Percentiles rank a stretch among this genome's conserved stretches.
Evolutionary conservation across 208 protist genomes (phyloP).

Genomic region (Wallacemonas rigidus): DNA sequence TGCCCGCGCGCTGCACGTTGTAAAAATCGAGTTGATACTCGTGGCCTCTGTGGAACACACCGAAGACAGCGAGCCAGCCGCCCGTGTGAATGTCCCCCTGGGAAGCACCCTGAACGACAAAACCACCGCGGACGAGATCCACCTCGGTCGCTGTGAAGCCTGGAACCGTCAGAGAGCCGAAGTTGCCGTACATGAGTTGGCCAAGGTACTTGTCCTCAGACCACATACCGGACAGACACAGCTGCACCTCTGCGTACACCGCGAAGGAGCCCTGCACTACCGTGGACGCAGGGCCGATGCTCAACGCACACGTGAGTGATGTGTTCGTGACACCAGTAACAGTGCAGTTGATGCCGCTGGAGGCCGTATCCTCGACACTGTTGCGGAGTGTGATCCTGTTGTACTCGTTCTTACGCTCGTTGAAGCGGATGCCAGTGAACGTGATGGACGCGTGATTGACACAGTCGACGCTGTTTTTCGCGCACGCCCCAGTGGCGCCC

Average conservation of each 20-base stretch:
- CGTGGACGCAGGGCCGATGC: not conserved
- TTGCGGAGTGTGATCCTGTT: constrained; percentile 34
- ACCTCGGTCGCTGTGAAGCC: constrained; percentile 8
- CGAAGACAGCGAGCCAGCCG: constrained; percentile 24
- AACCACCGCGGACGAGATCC: constrained; percentile 13
- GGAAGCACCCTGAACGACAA: constrained; percentile 24
- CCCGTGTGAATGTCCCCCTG: constrained; percentile 21
- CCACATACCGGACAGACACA: constrained; percentile 33
- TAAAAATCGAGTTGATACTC: constrained; percentile 33
- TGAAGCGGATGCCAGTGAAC: constrained; percentile 35
- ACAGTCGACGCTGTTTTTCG: constrained; percentile 29
- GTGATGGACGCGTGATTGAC: constrained; percentile 24
- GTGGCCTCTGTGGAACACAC: constrained; percentile 25
- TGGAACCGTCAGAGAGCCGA: not conserved
- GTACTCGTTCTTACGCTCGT: constrained; percentile 23
- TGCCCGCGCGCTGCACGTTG: constrained; percentile 23
- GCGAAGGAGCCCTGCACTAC: constrained; percentile 19
- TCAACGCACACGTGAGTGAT: constrained; percentile 20
- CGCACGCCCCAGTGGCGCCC: constrained; percentile 30
- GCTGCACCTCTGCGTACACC: constrained; percentile 29
- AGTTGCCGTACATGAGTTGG: constrained; percentile 18
- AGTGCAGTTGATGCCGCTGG: constrained; percentile 9
- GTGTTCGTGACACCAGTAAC: constrained; percentile 9
- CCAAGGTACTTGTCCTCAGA: constrained; percentile 28
- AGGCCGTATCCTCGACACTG: not conserved